Base-by-base conservation (phyloP, 495 filamentous ascomycete species). In the Podospora pseudoanserina region DNA sequence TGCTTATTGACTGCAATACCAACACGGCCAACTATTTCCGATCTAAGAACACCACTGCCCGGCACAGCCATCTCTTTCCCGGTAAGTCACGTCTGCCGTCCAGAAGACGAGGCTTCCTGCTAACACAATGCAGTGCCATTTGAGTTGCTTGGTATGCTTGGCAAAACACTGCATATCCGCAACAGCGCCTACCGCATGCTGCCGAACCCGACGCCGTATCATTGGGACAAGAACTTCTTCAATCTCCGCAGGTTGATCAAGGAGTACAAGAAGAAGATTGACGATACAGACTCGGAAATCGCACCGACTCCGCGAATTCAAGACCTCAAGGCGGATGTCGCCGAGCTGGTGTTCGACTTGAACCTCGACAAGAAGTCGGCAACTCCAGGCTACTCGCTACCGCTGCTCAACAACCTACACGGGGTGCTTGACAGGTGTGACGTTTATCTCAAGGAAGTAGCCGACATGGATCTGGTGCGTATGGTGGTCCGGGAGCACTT, bases 121-220 rank as follows among this genome's bases (percentile, higher is more conserved):
- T 28, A 28, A 61, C 27, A 75, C 54, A 76, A 57, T 55, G 4
- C 70, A 85, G 82, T 85, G 1, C 75, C 82, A 3, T 85, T 86
- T 53, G 83, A 86, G 67, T 71, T 86, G 11, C 70, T 86, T 34
- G 83, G 82, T 16, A 86, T 86, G 83, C 73, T 86, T 5, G 79
- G 79, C 62, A 79, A 79, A n/a, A 77, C 75, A 2, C 70, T 83
- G 9, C 79, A 82, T 20, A 78, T 83, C 27, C 68, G 71, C 1
- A 74, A 77, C 16, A 80, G 74, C 55, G 78, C 70, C 61, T 84
- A 79, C 65, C 78, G 81, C 11, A 80, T 81, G 74, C 73, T 86
- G 2, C 83, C 82, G 2, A 86, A 86, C 68, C 83, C 83, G 1
- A 85, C 82, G 0, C 71, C 77, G 1, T 80, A 80, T 64, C 73